Conservation (phyloP, 495 filamentous ascomycete genomes). For the Penicillium samsonianum region DNA sequence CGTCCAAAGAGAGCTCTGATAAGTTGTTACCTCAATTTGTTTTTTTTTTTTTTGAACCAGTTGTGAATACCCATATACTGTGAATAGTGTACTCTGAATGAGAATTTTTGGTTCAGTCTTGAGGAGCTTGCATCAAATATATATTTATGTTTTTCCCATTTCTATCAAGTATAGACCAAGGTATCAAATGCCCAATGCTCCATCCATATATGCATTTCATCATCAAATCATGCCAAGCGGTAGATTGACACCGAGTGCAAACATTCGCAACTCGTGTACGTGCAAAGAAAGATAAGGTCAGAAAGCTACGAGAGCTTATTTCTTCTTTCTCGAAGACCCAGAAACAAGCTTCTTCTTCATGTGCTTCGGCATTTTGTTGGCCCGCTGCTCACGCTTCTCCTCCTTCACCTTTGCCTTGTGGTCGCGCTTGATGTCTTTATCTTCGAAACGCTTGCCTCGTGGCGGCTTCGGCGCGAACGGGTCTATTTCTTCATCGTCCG, state of each 20-base stretch:
- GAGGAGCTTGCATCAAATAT: background rate
- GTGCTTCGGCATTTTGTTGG: slow-evolving; percentile 94
- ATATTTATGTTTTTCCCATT: slow-evolving; percentile 16
- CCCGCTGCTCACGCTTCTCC: slow-evolving; percentile 85
- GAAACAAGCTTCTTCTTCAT: slow-evolving; percentile 69
- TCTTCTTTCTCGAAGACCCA: slow-evolving; percentile 47
- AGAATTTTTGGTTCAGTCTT: background rate
- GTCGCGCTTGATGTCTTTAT: slow-evolving; percentile 85
- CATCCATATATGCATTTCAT: slow-evolving; percentile 35
- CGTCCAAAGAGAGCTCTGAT: slow-evolving; percentile 55
- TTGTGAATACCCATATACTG: background rate
- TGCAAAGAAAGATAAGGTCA: slow-evolving; percentile 18
- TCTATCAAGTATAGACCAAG: slow-evolving; percentile 28
- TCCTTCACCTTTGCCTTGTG: slow-evolving; percentile 93
- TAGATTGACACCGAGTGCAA: slow-evolving; percentile 12
- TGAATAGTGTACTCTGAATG: background rate
- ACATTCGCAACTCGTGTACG: slow-evolving; percentile 17
- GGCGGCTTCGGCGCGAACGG: slow-evolving; percentile 67
- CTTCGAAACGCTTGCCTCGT: slow-evolving; percentile 84
- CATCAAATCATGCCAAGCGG: slow-evolving; percentile 34
- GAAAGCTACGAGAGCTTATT: slow-evolving; percentile 26
- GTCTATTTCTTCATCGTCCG: slow-evolving; percentile 48
- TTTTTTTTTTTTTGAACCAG: background rate
- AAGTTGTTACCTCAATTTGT: slow-evolving; percentile 15
- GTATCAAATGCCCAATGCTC: slow-evolving; percentile 39